Base-by-base conservation (phyloP, 31 red algal species). In the Porphyra umbilicalis region DNA sequence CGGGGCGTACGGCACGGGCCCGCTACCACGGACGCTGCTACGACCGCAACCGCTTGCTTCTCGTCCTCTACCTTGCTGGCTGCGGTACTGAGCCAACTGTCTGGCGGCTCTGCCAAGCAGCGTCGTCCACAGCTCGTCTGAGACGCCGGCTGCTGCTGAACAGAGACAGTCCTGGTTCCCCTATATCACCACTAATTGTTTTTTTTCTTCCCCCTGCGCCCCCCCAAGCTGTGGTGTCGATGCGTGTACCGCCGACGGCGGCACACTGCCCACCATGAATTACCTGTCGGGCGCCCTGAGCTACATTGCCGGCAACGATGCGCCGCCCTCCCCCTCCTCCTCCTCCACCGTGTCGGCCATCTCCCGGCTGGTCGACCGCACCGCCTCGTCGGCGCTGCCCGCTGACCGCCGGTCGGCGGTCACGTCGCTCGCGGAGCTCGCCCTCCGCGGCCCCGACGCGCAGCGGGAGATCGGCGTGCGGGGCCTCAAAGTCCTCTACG, bases 301-400 rank as follows among this genome's bases (percentile, higher is more conserved):
- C 35, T 99, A 99, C 83, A 88, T 99, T 39, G 90, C 93, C 29
- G 97, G 97, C 46, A 83, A 81, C 32, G 93, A 95, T 32, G 82
- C 83, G 36, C 81, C 86, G 33, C 71, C 92, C 31, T 71, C 57
- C 25, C 57, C 57, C 2, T 71, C 57, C 25, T 71, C 57, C 25
- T 71, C 57, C 25, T 31, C 76, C 0, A 34, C 10, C 16, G 81
- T 76, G 30, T 86, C 75, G 38, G 80, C 86, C 35, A 87, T 99
- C 10, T 88, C 91, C 33, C 88, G 91, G 39, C 76, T 95, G 30
- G 83, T 99, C 32, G 91, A 99, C 83, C 88, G 97, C 32, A 90
- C 96, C 71, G 86, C 85, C 38, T 84, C 89, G 16, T 91, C 89
- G 34, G 85, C 84, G 78, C 84, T 99, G 39, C 97, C 97, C 39